phyloP scores from a whole-genome alignment of 2,329 filamentous ascomycete genomes.

The Cladophialophora psammophila region DNA sequence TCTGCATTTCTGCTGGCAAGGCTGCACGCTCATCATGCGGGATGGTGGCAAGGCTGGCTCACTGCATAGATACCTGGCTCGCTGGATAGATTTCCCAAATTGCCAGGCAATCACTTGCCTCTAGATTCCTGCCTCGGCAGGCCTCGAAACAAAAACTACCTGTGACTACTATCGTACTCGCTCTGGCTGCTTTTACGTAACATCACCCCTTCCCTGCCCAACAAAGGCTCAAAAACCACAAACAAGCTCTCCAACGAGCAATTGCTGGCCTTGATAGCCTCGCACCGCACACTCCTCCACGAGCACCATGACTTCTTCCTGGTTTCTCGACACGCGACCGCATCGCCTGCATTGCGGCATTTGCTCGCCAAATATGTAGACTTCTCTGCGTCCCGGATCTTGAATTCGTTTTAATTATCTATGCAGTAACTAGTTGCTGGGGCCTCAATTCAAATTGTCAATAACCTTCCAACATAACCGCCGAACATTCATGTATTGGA shows the following conservation, averaged over 20 bases:
- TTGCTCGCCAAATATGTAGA: conserved; percentile 77
- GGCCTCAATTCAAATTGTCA: conserved; percentile 7
- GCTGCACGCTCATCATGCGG: no score
- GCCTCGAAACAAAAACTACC: no score
- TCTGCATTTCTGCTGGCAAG: no score
- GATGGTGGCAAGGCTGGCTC: no score
- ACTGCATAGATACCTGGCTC: no score
- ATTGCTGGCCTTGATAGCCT: conserved; percentile 81
- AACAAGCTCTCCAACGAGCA: conserved; percentile 69
- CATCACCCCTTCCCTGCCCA: conserved; percentile 50
- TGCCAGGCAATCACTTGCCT: no score
- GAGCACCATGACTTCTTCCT: conserved; percentile 89
- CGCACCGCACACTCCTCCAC: conserved; percentile 81
- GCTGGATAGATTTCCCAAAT: no score
- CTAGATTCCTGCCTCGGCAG: no score
- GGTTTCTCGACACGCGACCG: conserved; percentile 83
- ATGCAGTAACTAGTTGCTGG: background rate
- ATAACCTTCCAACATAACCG: conserved; percentile 33
- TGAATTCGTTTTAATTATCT: background rate
- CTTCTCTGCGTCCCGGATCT: no score
- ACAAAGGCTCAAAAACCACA: conserved; percentile 57
- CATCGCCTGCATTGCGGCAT: conserved; percentile 69
- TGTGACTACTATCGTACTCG: no score
- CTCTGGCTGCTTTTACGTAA: no score
- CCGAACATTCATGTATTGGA: conserved; percentile 28